phyloP scores from a whole-genome alignment of 352 stramenopile genomes.

The Phytophthora boehmeriae region DNA sequence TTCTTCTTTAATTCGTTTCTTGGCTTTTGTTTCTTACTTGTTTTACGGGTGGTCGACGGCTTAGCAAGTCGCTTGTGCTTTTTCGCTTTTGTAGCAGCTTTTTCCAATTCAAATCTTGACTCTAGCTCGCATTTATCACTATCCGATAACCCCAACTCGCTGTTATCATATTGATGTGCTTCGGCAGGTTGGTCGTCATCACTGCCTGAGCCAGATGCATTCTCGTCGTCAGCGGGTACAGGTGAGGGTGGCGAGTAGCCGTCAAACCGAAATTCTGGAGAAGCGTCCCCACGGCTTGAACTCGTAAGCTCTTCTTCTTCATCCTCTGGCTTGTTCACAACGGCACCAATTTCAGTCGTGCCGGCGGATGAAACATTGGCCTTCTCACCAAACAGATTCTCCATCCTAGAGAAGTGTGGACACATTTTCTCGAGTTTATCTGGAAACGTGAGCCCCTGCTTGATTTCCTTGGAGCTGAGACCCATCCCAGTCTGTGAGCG shows the following conservation, averaged over 20 bases:
- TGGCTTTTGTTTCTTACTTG: too few species aligned
- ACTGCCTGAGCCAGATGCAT: too few species aligned
- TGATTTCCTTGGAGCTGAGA: constrained; percentile 4
- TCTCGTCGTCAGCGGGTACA: too few species aligned
- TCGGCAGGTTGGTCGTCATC: too few species aligned
- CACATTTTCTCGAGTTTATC: background rate
- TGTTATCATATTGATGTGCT: too few species aligned
- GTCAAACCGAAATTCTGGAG: background rate
- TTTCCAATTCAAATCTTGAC: background rate
- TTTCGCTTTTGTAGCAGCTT: background rate
- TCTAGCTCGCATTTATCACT: background rate
- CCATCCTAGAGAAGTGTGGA: background rate
- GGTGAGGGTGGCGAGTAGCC: background rate
- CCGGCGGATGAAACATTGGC: background rate
- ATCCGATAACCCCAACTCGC: background rate
- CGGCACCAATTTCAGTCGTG: background rate
- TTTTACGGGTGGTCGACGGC: too few species aligned
- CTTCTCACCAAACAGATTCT: background rate
- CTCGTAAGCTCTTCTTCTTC: background rate
- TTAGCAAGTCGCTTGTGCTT: too few species aligned
- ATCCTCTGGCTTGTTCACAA: background rate
- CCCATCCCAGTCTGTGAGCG: constrained; percentile 10
- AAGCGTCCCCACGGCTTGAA: too few species aligned
- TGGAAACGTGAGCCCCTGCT: background rate
- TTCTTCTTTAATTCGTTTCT: too few species aligned